Conservation (phyloP, 2,329 filamentous ascomycete genomes). For the Dryadomyces quercivorus region DNA sequence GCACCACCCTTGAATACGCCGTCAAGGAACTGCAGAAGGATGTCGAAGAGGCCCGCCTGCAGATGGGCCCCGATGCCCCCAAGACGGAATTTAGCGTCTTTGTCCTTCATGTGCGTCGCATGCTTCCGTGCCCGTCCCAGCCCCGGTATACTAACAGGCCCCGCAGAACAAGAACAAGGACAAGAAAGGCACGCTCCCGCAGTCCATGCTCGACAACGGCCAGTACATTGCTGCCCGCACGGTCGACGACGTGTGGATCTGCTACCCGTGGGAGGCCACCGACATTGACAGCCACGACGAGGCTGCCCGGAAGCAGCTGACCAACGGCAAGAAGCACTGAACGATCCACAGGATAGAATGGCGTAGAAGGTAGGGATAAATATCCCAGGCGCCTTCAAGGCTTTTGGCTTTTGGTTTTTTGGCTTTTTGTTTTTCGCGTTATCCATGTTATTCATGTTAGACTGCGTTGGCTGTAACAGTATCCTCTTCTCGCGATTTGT, state of each 20-base stretch:
- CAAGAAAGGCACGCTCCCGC: slow-evolving; percentile 81
- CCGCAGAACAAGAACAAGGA: slow-evolving; percentile 85
- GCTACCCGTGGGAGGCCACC: slow-evolving; percentile 94
- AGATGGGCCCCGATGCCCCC: slow-evolving; percentile 48
- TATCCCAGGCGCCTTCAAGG: neutral
- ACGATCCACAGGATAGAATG: neutral
- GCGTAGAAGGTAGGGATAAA: neutral
- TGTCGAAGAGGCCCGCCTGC: slow-evolving; percentile 66
- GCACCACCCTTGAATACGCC: slow-evolving; percentile 88
- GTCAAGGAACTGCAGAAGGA: slow-evolving; percentile 92
- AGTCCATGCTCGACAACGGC: slow-evolving; percentile 59
- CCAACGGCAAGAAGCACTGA: slow-evolving; percentile 6
- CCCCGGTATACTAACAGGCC: neutral
- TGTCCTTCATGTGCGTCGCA: slow-evolving; percentile 74
- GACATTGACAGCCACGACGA: slow-evolving; percentile 88
- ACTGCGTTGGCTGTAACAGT: neutral
- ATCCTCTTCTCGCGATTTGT: neutral
- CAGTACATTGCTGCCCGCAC: slow-evolving; percentile 80
- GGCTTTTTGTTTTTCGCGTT: neutral
- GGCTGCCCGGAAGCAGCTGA: slow-evolving; percentile 39
- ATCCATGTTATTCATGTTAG: neutral
- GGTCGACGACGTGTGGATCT: slow-evolving; percentile 93
- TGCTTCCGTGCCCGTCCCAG: no score
- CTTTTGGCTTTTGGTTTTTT: neutral
- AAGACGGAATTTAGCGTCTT: slow-evolving; percentile 90